These are phyloP conservation scores for Buddleja alternifolia DNA, from an alignment of 257 asterid genomes.

Conservation along the genomic window DNA sequence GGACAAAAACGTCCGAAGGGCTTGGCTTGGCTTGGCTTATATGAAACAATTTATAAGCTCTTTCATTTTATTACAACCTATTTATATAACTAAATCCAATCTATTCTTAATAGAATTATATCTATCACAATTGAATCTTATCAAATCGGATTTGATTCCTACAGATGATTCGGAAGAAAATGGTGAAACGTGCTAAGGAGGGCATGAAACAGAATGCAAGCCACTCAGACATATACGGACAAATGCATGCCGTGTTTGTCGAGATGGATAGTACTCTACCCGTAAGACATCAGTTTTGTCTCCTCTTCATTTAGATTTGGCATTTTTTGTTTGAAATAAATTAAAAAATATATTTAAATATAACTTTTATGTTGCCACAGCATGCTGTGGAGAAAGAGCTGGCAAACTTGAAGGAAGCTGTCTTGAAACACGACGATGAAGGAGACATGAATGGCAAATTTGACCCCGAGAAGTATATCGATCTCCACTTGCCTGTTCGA, in stretches of 20 bases:
- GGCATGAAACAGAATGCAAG: conserved; percentile 65
- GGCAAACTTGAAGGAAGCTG: conserved; percentile 75
- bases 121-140: too few species aligned
- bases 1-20: too few species aligned
- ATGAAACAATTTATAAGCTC: too few species aligned
- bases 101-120: too few species aligned
- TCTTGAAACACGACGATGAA: conserved; percentile 58
- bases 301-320: too few species aligned
- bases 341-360: background rate
- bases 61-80: too few species aligned
- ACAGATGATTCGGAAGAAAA: conserved; percentile 66
- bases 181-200: conserved; percentile 79
- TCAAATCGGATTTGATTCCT: too few species aligned
- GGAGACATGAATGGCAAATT: conserved; percentile 39
- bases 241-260: conserved; percentile 79
- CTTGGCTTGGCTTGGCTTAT: too few species aligned
- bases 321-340: too few species aligned
- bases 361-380: conserved; percentile 36
- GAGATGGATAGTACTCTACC: conserved; percentile 74
- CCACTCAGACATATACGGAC: conserved; percentile 77
- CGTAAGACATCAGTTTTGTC: conserved; percentile 36
- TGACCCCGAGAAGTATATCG: conserved; percentile 74
- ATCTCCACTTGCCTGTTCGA: conserved; percentile 79
- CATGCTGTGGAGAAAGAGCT: conserved; percentile 57
- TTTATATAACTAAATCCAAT: too few species aligned